Conservation (phyloP, 208 protist genomes). For the Acanthamoeba culbertsoni region DNA sequence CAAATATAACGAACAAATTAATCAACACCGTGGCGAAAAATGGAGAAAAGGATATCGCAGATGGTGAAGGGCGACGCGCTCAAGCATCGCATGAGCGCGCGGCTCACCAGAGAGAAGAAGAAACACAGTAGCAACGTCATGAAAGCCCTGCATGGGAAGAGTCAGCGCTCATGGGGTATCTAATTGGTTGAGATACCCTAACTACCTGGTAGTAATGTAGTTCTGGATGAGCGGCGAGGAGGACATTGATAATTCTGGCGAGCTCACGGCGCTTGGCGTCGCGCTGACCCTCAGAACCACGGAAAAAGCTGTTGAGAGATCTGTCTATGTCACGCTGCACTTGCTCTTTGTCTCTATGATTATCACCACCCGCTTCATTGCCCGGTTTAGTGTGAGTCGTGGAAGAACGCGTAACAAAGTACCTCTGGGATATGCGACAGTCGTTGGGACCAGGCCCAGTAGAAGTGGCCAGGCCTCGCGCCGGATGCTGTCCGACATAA, state of each 20-base stretch:
- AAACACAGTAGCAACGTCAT: constrained; percentile 47
- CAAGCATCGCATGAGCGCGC: background rate
- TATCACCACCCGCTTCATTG: background rate
- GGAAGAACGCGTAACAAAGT: background rate
- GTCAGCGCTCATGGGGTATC: background rate
- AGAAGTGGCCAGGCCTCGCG: constrained; percentile 32
- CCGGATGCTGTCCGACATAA: background rate
- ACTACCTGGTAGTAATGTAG: constrained; percentile 49
- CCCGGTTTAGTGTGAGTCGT: background rate
- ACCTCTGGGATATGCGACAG: too few species aligned
- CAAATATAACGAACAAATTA: background rate
- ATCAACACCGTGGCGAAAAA: background rate
- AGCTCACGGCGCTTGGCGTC: background rate
- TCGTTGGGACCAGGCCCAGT: background rate
- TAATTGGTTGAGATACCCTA: background rate
- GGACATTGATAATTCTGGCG: background rate
- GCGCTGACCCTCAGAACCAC: background rate
- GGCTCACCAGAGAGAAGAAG: background rate
- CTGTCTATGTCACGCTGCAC: constrained; percentile 35
- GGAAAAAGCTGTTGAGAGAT: constrained; percentile 9
- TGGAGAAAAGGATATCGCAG: background rate
- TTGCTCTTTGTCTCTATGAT: constrained; percentile 40
- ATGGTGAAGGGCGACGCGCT: background rate
- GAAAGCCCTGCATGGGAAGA: background rate
- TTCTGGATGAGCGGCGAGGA: background rate